These are phyloP conservation scores for Pythium rishiriense DNA, from an alignment of 352 stramenopile species.

Conservation along the genomic window DNA sequence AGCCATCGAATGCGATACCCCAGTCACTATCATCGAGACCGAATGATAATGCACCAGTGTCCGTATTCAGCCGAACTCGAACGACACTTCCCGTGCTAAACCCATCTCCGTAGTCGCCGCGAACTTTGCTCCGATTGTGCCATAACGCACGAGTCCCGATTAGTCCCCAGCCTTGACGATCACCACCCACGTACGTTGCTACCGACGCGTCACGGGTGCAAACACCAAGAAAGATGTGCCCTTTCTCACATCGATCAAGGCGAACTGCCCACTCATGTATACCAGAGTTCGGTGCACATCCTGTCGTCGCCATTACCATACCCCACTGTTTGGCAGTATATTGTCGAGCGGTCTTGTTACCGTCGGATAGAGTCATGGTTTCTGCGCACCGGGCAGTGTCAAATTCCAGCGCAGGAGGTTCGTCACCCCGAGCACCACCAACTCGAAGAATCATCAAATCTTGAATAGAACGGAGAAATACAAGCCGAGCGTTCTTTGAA, in stretches of 20 bases:
- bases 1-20: constrained; percentile 87
- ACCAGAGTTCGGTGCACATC: constrained; percentile 79
- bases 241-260: constrained; percentile 88
- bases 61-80: constrained; percentile 81
- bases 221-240: constrained; percentile 89
- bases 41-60: constrained; percentile 86
- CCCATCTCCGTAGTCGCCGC: constrained; percentile 85
- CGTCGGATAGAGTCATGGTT: constrained; percentile 87
- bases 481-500: constrained; percentile 45
- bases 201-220: constrained; percentile 85
- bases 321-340: constrained; percentile 91
- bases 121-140: constrained; percentile 89
- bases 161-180: constrained; percentile 87
- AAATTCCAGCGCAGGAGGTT: constrained; percentile 83
- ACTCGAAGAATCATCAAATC: constrained; percentile 84
- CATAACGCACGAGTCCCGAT: constrained; percentile 88
- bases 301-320: constrained; percentile 88
- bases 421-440: constrained; percentile 68
- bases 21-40: constrained; percentile 86
- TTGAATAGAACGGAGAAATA: constrained; percentile 81
- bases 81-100: constrained; percentile 88
- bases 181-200: constrained; percentile 86
- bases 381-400: constrained; percentile 84
- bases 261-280: constrained; percentile 88
- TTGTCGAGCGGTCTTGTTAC: constrained; percentile 84